phyloP scores from a whole-genome alignment of 805 yeast genomes.

The Starmerella tilneyi region DNA sequence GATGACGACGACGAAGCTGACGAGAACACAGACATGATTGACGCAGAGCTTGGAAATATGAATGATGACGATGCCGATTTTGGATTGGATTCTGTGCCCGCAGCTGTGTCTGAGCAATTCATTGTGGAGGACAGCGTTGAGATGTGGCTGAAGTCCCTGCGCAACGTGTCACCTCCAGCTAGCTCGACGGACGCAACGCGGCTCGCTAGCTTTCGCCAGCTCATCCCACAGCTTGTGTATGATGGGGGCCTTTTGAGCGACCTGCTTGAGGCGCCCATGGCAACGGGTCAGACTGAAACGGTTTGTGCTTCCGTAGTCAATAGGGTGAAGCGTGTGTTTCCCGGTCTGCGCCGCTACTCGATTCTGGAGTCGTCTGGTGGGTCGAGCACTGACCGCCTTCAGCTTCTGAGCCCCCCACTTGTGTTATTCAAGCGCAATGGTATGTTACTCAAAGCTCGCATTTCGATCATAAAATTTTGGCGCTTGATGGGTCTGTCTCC shows the following conservation, averaged over 20 bases:
- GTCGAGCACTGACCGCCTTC: conserved; percentile 3
- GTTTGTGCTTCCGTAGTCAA: conserved; percentile 9
- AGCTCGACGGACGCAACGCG: conserved; percentile 18
- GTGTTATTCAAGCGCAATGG: conserved; percentile 27
- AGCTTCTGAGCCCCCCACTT: conserved; percentile 29
- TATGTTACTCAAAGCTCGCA: conserved; percentile 29
- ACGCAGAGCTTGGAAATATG: background rate
- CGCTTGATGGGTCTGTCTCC: conserved; percentile 33
- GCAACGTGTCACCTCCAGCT: background rate
- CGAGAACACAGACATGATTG: conserved; percentile 3
- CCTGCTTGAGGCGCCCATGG: conserved; percentile 14
- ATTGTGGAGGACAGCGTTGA: conserved; percentile 6
- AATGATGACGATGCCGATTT: background rate
- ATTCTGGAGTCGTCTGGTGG: background rate
- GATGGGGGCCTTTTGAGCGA: conserved; percentile 27
- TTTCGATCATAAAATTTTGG: conserved; percentile 35
- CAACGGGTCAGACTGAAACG: conserved; percentile 8
- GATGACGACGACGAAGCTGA: conserved; percentile 11
- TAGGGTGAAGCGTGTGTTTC: conserved; percentile 9
- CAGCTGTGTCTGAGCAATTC: background rate
- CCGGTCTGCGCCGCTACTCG: conserved; percentile 4
- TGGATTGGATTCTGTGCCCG: background rate
- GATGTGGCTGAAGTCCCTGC: conserved; percentile 11
- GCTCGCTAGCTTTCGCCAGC: conserved; percentile 22
- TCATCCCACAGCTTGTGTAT: conserved; percentile 33